Percentiles rank a stretch among this genome's conserved stretches.
Evolutionary conservation across 1,139 yeast genomes (phyloP).

Genomic region (Geotrichum carabidarum): DNA sequence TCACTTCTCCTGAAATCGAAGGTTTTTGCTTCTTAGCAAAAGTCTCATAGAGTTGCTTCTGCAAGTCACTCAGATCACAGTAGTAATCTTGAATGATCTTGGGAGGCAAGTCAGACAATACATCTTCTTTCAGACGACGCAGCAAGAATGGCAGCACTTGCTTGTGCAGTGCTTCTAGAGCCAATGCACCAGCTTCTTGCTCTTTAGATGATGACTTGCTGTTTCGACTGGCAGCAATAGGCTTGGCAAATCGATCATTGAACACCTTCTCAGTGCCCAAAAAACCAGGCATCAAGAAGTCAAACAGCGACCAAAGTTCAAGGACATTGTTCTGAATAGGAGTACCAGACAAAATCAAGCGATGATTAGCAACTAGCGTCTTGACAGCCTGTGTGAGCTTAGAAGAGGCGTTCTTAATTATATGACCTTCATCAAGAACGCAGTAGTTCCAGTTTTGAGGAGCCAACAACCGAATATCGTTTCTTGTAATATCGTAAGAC

Average conservation of each 20-base stretch:
- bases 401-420: slow-evolving; percentile 85
- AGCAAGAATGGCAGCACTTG: slow-evolving; percentile 95
- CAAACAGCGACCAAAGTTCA: slow-evolving; percentile 95
- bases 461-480: slow-evolving; percentile 66
- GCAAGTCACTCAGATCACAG: slow-evolving; percentile 89
- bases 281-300: slow-evolving; percentile 97
- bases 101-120: slow-evolving; percentile 92
- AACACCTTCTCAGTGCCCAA: slow-evolving; percentile 91
- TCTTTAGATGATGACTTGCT: slow-evolving; percentile 89
- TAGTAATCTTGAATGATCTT: slow-evolving; percentile 97
- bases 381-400: slow-evolving; percentile 88
- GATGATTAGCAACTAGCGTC: slow-evolving; percentile 73
- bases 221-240: slow-evolving; percentile 90
- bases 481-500: slow-evolving; percentile 92
- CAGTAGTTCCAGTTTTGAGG: slow-evolving; percentile 80
- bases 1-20: slow-evolving; percentile 61
- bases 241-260: slow-evolving; percentile 93
- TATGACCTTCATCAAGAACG: slow-evolving; percentile 96
- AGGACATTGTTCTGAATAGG: slow-evolving; percentile 96
- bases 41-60: slow-evolving; percentile 79
- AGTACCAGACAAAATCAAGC: slow-evolving; percentile 89
- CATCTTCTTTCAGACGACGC: slow-evolving; percentile 94
- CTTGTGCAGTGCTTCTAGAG: slow-evolving; percentile 90
- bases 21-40: slow-evolving; percentile 85
- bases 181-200: slow-evolving; percentile 95